Conservation (phyloP, 2,329 filamentous ascomycete genomes). For the Aureobasidium lini region DNA sequence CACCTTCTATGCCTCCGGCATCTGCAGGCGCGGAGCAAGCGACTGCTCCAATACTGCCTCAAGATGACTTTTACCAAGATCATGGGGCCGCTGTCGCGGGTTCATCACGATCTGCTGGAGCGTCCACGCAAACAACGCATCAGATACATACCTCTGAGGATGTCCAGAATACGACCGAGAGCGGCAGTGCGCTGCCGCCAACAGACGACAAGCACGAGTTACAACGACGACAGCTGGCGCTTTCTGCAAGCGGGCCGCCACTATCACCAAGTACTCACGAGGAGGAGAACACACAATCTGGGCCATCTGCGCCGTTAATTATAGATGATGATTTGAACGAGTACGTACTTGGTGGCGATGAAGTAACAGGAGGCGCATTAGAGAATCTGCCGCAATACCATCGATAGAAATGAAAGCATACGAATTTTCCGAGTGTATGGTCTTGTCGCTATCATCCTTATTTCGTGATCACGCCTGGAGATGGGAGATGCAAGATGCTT, state of each 20-base stretch:
- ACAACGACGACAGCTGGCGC: constrained; percentile 42
- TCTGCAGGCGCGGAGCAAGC: constrained; percentile 1
- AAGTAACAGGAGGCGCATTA: not conserved
- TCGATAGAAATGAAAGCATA: not conserved
- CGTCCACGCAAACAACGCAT: not conserved
- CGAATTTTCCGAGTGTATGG: too few relatives aligned
- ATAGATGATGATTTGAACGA: constrained; percentile 10
- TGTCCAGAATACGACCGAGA: not conserved
- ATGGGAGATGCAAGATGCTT: too few relatives aligned
- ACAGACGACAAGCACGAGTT: constrained; percentile 75
- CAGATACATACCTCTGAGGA: not conserved
- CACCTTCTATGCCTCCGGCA: constrained; percentile 37
- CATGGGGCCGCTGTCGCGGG: not conserved
- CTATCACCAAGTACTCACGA: not conserved
- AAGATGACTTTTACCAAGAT: constrained; percentile 17
- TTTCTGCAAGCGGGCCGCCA: constrained; percentile 36
- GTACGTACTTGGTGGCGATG: not conserved
- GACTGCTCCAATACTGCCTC: not conserved
- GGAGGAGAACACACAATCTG: not conserved
- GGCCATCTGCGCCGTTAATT: constrained; percentile 6
- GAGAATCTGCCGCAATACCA: constrained; percentile 14
- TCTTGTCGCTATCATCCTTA: too few relatives aligned
- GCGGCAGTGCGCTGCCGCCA: constrained; percentile 15
- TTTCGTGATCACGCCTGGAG: too few relatives aligned
- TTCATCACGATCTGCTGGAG: not conserved